Evolutionary conservation across 2,329 filamentous ascomycete species (phyloP).

Genomic region (Fusarium sp.): DNA sequence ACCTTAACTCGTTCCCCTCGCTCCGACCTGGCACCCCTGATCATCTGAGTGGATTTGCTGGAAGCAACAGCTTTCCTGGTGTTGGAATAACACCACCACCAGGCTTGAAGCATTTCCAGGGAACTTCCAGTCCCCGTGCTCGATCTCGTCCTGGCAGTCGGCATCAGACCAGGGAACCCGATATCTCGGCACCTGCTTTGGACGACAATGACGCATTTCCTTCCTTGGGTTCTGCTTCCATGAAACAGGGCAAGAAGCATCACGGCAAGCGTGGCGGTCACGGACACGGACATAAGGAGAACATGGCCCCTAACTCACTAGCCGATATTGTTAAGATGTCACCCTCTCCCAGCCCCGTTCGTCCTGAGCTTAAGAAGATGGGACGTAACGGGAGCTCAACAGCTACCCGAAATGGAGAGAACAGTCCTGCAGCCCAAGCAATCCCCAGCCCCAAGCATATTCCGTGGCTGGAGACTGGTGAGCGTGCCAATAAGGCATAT

Average conservation of each 20-base stretch:
- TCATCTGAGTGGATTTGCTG: slow-evolving; percentile 65
- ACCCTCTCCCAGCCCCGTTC: slow-evolving; percentile 79
- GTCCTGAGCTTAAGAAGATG: slow-evolving; percentile 69
- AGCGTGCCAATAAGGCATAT: slow-evolving; percentile 91
- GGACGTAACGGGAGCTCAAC: slow-evolving; percentile 74
- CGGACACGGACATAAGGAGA: slow-evolving; percentile 77
- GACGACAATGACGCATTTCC: slow-evolving; percentile 98
- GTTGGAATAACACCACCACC: slow-evolving; percentile 74
- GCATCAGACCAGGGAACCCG: slow-evolving; percentile 70
- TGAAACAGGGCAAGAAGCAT: slow-evolving; percentile 88
- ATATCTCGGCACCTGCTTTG: slow-evolving; percentile 78
- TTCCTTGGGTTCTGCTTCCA: slow-evolving; percentile 79
- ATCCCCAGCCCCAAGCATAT: slow-evolving; percentile 92
- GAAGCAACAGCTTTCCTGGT: slow-evolving; percentile 64
- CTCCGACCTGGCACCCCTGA: slow-evolving; percentile 73
- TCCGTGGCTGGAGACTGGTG: slow-evolving; percentile 95
- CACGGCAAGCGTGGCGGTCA: slow-evolving; percentile 92
- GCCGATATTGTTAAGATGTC: slow-evolving; percentile 97
- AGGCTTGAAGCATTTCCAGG: slow-evolving; percentile 74
- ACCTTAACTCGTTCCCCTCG: slow-evolving; percentile 86
- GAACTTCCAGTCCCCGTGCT: slow-evolving; percentile 73
- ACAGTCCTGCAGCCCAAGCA: slow-evolving; percentile 82
- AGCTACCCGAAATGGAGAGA: slow-evolving; percentile 76
- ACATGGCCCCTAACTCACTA: slow-evolving; percentile 77
- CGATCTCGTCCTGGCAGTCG: slow-evolving; percentile 88